Percentiles rank a stretch among this genome's conserved stretches.
These are phyloP conservation scores for Alternaria triticimaculans DNA, from an alignment of 2,329 filamentous ascomycete genomes.

Conservation along the genomic window DNA sequence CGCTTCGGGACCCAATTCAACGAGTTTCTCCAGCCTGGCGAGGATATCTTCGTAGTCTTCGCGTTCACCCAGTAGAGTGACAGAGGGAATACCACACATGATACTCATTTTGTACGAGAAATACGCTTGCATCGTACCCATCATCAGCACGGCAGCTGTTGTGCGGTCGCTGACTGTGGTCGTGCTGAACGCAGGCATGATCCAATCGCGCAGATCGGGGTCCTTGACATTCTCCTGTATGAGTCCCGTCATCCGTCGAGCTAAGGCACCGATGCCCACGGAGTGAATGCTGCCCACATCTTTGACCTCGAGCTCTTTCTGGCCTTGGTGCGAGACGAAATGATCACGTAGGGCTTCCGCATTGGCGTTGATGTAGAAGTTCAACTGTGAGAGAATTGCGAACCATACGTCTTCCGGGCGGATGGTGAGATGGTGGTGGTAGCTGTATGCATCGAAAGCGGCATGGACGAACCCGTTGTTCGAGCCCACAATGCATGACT, in stretches of 20 bases:
- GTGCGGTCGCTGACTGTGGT: slow-evolving; percentile 20
- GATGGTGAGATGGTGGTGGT: slow-evolving; percentile 29
- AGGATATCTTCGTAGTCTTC: slow-evolving; percentile 25
- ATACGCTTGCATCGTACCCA: slow-evolving; percentile 24
- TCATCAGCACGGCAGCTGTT: slow-evolving; percentile 24
- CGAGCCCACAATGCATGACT: slow-evolving; percentile 1
- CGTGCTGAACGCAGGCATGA: slow-evolving; percentile 28
- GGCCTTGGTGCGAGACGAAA: slow-evolving; percentile 42
- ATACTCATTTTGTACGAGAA: slow-evolving; percentile 10
- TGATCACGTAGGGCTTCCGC: slow-evolving; percentile 32
- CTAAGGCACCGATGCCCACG: slow-evolving; percentile 6
- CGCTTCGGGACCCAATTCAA: slow-evolving; percentile 11
- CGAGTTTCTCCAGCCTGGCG: slow-evolving; percentile 17
- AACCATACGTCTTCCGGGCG: slow-evolving; percentile 40
- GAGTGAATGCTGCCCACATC: slow-evolving; percentile 5
- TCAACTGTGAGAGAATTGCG: slow-evolving; percentile 32
- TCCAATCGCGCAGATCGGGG: slow-evolving; percentile 17
- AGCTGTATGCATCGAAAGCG: slow-evolving; percentile 21
- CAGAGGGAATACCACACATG: slow-evolving; percentile 25
- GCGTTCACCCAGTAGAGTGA: slow-evolving; percentile 26
- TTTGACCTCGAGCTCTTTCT: slow-evolving; percentile 19
- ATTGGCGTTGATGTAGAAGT: slow-evolving; percentile 33
- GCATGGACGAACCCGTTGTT: slow-evolving; percentile 27
- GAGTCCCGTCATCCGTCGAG: slow-evolving; percentile 7
- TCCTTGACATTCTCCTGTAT: slow-evolving; percentile 20